Base-by-base conservation (phyloP, 371 early-diverging fungal genomes). In the Mortierella sp. region DNA sequence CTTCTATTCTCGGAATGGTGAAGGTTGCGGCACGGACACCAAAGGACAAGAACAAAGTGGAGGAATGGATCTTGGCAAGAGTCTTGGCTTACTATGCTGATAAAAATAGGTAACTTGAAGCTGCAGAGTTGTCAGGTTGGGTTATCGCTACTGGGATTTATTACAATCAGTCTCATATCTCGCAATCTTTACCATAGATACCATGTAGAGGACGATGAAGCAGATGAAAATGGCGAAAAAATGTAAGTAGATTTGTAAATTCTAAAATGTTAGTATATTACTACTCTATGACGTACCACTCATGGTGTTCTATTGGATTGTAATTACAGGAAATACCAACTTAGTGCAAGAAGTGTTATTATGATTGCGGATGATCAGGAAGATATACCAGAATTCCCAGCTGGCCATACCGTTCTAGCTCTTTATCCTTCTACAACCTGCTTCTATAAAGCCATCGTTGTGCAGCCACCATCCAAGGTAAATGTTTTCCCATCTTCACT, bases 351-450 rank as follows among this genome's bases (percentile, higher is more conserved):
- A 59, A 86, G 89, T 65, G 87, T 93, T 2, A 90, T 92, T 55
- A 88, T 91, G 45, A 88, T 93, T 33, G 88, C 90, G 33, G 83
- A 86, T 36, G 85, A 84, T 11, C 83, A 79, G 62, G 88, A 90
- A 53, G 78, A 83, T 19, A 59, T 81, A 32, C 75, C 86, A 4
- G 92, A 95, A 75, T 88, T 94, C 69, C 84, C 89, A 11, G 80
- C 85, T 32, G 91, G 90, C 1, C 89, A 90, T 47, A 89, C 89
- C 36, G 95, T 96, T 15, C 81, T 96, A 55, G 96, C 96, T 5
- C 83, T 96, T 33, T 97, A 95, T 80, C 96, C 96, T 4, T 87
- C 89, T 0, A 96, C 94, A 6, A 95, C 95, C 1, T 95, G 94
- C 69, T 97, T 96, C 73, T 97, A 96, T 83, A 89, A 91, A 69